Evolutionary conservation across 129 eudicot species (phyloP), one percentile per base, ranked within the genome.

Genomic region (Helianthus tuberosus): DNA sequence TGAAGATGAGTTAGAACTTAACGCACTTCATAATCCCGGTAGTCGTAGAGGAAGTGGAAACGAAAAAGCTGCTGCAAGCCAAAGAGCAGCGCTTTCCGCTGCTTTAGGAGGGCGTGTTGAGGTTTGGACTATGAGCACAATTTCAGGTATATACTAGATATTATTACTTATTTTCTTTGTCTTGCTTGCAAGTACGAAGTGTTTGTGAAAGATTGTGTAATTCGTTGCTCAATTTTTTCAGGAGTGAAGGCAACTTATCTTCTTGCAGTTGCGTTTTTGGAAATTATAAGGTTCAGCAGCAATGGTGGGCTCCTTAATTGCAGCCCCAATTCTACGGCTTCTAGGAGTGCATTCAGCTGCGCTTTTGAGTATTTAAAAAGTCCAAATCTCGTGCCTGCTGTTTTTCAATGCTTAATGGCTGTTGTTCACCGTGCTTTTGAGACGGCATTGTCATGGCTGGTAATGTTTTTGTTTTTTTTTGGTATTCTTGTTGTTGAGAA

Each of bases 221-320:
- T 49, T 62, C 20, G 13, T 61, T 60, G 58, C 62, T 69, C 50
- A 49, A 76, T n/a, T 4, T 71, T 63, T 84, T 52, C 82, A 95
- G 99, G 99, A 80, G 99, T 95, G 68, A 91, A 95, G 82, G 97
- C 99, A 52, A 95, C 97, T 66, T 95, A 91, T 88, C 90, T 95
- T 69, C 89, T 95, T 51, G 99, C 99, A 8, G 99, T 95, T 69
- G 92, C 97, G 27, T 83, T 91, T 89, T 69, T 95, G 79, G 99
- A 95, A 80, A 91, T 95, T 60, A 95, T 87, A 82, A 83, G 99
- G 78, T 95, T 95, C 75, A 95, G 96, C 86, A 95, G 99, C 92
- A 95, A 95, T 60, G 97, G 99, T 48, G 99, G 99, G 57, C 87
- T 95, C 77, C 97, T 95, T 11, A 95, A 87, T 68, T 86, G 96